phyloP scores from a whole-genome alignment of 305 asterid species.

The Fraxinus xanthoxyloides region DNA sequence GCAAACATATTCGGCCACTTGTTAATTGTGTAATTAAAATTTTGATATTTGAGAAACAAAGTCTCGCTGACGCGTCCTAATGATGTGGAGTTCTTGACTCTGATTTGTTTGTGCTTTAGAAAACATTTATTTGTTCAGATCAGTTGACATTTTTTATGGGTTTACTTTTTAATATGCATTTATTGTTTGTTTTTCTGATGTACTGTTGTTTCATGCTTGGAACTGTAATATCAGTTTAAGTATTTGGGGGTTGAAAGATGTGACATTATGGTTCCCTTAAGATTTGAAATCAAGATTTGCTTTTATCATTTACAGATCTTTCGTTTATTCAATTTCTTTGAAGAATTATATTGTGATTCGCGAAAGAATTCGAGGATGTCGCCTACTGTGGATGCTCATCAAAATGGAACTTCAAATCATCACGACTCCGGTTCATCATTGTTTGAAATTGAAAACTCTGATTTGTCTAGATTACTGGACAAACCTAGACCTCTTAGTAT shows the following conservation, averaged over 20 bases:
- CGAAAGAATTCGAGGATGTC: constrained; percentile 38
- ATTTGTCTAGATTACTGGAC: constrained; percentile 56
- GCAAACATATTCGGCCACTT: background rate
- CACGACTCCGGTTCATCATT: constrained; percentile 49
- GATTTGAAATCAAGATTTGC: background rate
- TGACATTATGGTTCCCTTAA: background rate
- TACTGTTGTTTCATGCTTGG: constrained; percentile 21
- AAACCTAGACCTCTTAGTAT: constrained; percentile 55
- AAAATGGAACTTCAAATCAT: constrained; percentile 49
- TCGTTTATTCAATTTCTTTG: background rate
- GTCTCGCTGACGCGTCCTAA: background rate
- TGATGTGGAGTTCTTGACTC: background rate
- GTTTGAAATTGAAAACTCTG: constrained; percentile 72
- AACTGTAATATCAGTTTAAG: background rate
- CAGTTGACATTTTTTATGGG: background rate
- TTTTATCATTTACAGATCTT: constrained; percentile 28
- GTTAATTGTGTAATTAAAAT: background rate
- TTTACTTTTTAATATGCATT: too few species aligned
- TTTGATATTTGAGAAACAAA: background rate
- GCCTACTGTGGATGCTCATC: constrained; percentile 40
- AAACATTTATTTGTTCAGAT: background rate
- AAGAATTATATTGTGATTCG: constrained; percentile 1
- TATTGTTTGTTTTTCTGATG: constrained; percentile 14
- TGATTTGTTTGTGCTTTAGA: constrained; percentile 1
- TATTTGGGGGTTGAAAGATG: constrained; percentile 17